Evolutionary conservation across 768 basidiomycete species (phyloP).

Genomic region (Russula lepida): DNA sequence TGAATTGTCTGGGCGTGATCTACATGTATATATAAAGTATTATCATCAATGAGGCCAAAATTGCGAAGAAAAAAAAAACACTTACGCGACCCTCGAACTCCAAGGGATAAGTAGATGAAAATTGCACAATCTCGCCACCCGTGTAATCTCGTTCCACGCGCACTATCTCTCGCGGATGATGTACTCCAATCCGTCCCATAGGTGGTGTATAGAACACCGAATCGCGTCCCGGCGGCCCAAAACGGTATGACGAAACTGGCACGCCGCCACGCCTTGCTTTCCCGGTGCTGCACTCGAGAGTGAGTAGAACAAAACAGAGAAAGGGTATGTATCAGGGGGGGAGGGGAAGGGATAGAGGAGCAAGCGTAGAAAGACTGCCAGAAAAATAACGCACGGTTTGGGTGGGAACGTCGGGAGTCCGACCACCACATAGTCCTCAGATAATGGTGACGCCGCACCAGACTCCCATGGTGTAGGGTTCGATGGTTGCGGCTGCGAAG

Average conservation of each 20-base stretch:
- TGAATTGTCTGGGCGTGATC: slow-evolving; percentile 88
- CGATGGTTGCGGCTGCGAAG: slow-evolving; percentile 41
- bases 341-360: too few species aligned
- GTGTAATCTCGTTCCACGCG: slow-evolving; percentile 89
- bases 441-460: slow-evolving; percentile 38
- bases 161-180: slow-evolving; percentile 88
- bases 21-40: slow-evolving; percentile 25
- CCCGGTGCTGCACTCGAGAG: background rate
- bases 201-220: slow-evolving; percentile 77
- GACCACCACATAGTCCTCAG: slow-evolving; percentile 5
- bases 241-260: slow-evolving; percentile 79
- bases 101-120: slow-evolving; percentile 79
- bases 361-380: background rate
- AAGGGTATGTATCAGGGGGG: too few species aligned
- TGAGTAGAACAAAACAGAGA: background rate
- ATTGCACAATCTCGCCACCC: slow-evolving; percentile 85
- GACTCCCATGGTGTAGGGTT: slow-evolving; percentile 66
- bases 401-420: slow-evolving; percentile 1
- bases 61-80: slow-evolving; percentile 6
- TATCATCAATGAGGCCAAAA: background rate
- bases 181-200: slow-evolving; percentile 76
- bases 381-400: slow-evolving; percentile 13
- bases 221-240: slow-evolving; percentile 67
- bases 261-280: slow-evolving; percentile 41
- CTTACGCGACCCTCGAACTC: slow-evolving; percentile 90